Evolutionary conservation across 805 yeast species (phyloP).

Genomic region (Candida hungchunana): DNA sequence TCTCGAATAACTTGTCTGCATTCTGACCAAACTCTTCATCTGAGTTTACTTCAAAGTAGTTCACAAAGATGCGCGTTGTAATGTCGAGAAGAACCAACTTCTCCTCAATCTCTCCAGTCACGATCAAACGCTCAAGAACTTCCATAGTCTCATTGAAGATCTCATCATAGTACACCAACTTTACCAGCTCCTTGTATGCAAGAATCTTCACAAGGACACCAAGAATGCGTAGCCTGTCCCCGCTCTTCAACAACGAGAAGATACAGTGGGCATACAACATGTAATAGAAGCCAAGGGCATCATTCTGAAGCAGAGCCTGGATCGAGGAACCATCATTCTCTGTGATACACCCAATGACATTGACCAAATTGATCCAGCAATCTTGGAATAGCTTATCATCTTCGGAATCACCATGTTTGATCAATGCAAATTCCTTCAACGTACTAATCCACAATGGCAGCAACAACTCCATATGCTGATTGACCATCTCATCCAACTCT

Average conservation of each 20-base stretch:
- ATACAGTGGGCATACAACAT: constrained; percentile 81
- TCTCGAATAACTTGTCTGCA: constrained; percentile 79
- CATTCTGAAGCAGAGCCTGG: constrained; percentile 47
- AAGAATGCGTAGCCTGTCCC: constrained; percentile 33
- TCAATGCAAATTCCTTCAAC: constrained; percentile 67
- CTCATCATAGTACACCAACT: constrained; percentile 57
- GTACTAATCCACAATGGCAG: constrained; percentile 78
- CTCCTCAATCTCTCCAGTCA: constrained; percentile 48
- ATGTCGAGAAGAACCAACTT: constrained; percentile 49
- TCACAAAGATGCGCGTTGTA: constrained; percentile 49
- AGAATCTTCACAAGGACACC: constrained; percentile 54
- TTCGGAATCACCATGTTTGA: constrained; percentile 37
- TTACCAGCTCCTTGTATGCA: constrained; percentile 50
- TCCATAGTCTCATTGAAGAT: constrained; percentile 75
- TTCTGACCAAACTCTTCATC: constrained; percentile 46
- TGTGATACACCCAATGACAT: constrained; percentile 65
- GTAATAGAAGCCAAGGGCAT: constrained; percentile 63
- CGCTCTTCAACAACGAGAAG: constrained; percentile 55
- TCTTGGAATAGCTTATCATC: constrained; percentile 45
- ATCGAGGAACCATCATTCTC: constrained; percentile 45
- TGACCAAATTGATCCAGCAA: constrained; percentile 74
- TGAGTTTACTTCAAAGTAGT: constrained; percentile 34
- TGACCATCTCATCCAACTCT: constrained; percentile 45
- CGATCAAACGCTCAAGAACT: constrained; percentile 64
- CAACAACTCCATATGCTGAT: constrained; percentile 54